phyloP scores from a whole-genome alignment of 2,329 filamentous ascomycete genomes.

The Pseudogymnoascus sp. region DNA sequence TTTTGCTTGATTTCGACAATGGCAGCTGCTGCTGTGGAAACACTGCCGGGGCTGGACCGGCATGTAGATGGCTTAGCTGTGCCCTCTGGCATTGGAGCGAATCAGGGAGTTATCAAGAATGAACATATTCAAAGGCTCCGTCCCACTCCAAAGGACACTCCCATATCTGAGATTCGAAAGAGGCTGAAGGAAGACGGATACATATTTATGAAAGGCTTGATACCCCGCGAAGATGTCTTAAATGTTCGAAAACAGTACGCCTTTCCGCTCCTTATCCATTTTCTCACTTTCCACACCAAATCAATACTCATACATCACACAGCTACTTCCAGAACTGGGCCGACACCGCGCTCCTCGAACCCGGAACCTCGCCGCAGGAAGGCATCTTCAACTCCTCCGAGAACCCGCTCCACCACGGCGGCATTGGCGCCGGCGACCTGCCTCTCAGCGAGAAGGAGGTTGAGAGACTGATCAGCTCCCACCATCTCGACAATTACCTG shows the following conservation, averaged over 20 bases:
- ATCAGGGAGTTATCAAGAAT: constrained; percentile 2
- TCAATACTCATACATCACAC: not conserved
- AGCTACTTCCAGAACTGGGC: constrained; percentile 45
- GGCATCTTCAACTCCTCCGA: constrained; percentile 43
- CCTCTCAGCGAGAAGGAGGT: constrained; percentile 2
- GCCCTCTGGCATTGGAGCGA: not conserved
- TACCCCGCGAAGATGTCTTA: constrained; percentile 1
- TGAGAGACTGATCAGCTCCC: not conserved
- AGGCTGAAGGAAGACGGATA: not conserved
- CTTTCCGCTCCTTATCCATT: not conserved
- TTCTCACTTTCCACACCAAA: not conserved
- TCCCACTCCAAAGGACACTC: not conserved
- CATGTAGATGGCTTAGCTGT: not conserved
- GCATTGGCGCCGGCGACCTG: not conserved
- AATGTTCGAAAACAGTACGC: not conserved
- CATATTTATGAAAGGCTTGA: not conserved
- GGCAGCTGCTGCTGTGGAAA: not conserved
- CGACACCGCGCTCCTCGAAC: constrained; percentile 48
- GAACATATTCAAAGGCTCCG: not conserved
- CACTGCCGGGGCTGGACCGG: not conserved
- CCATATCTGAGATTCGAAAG: not conserved
- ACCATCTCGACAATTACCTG: not conserved
- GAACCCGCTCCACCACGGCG: constrained; percentile 1
- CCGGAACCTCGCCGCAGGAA: constrained; percentile 41
- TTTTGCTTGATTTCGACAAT: not conserved